Evolutionary conservation across 2,329 filamentous ascomycete species (phyloP).

Genomic region (Macrophomina tecta): DNA sequence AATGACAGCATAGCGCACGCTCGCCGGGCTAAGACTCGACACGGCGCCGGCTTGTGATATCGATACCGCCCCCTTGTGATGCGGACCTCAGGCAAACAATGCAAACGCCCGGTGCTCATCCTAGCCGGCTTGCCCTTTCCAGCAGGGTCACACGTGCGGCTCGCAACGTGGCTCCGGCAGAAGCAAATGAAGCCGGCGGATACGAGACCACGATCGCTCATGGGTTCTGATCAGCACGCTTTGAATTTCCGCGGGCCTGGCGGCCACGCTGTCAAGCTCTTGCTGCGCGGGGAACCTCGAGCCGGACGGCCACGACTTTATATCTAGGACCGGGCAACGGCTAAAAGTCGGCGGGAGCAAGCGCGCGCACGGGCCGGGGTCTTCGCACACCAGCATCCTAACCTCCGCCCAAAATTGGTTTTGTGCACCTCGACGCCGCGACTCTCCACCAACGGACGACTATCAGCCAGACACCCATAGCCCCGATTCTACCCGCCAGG

Average conservation of each 20-base stretch:
- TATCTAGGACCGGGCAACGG: not conserved
- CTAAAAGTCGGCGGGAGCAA: not conserved
- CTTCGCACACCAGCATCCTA: conserved; percentile 22
- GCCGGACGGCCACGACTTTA: not conserved
- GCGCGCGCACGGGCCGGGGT: conserved; percentile 12
- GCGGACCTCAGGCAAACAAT: conserved; percentile 7
- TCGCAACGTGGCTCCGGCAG: not conserved
- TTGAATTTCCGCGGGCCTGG: not conserved
- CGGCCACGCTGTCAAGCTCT: not conserved
- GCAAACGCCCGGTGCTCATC: conserved; percentile 3
- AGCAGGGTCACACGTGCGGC: conserved; percentile 12
- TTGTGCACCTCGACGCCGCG: conserved; percentile 30
- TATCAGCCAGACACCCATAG: conserved; percentile 36
- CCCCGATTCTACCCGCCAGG: conserved; percentile 39
- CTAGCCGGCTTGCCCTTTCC: conserved; percentile 15
- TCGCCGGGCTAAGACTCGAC: conserved; percentile 21
- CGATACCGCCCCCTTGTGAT: conserved; percentile 24
- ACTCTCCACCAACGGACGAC: conserved; percentile 37
- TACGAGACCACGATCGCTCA: not conserved
- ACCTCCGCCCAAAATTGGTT: conserved; percentile 26
- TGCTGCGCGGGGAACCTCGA: not conserved
- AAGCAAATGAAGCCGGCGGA: not conserved
- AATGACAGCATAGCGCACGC: conserved; percentile 27
- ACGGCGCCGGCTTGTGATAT: conserved; percentile 24
- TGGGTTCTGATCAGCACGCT: not conserved